Evolutionary conservation across 108 stramenopile species (phyloP), one percentile per base, ranked within the genome.

Genomic region (Phaeodactylum tricornutum): DNA sequence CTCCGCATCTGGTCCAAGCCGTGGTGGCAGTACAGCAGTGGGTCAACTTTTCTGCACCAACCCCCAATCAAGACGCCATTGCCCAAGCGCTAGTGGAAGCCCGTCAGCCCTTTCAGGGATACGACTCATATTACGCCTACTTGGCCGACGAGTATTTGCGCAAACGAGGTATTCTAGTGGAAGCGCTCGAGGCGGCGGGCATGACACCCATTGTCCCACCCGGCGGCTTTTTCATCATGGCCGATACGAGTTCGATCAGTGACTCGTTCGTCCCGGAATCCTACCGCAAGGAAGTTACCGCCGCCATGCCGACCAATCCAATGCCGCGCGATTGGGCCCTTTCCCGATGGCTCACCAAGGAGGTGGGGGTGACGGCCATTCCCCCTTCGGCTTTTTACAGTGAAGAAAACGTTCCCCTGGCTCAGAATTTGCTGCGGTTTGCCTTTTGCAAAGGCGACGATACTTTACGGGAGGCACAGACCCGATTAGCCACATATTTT

Each of bases 401-500:
- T 9, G 11, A 27, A 12, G 62, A 45, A 29, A 72, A 72, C 23
- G 49, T 72, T 23, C 71, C 47, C 20, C 45, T 69, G 12, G 79
- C 80, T 3, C 45, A 55, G 31, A 71, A 71, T 29, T 47, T 79
- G 7, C 58, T 88, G 9, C 80, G 94, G 28, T 92, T 95, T 54
- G 84, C 87, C 29, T 95, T 82, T 71, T 95, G 92, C 71, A 95
- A 95, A 72, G 77, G 69, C 24, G 94, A 93, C 42, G 69, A 74
- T 0, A 75, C 73, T 2, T n/a, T 75, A 8, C 14, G 31, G 9
- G 57, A 75, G 30, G 74, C 74, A 12, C 27, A 43, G 1, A 22
- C 34, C 14, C 54, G 69, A 30, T 50, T 71, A 2, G 29, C 47
- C 1, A 33, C 9, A 4, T 66, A 63, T 41, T 64, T 69, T 41